phyloP scores from a whole-genome alignment of 2,329 filamentous ascomycete species.

The Botrytis aclada region DNA sequence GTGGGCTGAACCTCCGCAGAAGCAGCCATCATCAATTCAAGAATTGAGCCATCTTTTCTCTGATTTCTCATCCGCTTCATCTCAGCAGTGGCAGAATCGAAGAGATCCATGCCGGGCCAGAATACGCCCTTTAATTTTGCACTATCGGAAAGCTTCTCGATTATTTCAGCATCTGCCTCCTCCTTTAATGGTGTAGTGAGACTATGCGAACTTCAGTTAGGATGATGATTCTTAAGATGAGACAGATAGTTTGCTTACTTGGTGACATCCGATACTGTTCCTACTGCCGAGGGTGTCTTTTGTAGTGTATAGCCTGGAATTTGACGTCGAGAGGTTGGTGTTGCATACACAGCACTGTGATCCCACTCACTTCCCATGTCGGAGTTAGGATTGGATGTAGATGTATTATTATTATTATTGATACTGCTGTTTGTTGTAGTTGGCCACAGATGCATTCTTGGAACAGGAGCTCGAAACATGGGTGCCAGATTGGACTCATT shows the following conservation, averaged over 20 bases:
- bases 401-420: background rate
- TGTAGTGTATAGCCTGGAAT: slow-evolving; percentile 30
- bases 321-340: slow-evolving; percentile 32
- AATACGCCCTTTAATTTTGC: slow-evolving; percentile 63
- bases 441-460: slow-evolving; percentile 37
- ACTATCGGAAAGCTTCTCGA: slow-evolving; percentile 32
- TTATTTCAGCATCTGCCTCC: slow-evolving; percentile 23
- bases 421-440: slow-evolving; percentile 18
- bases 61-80: slow-evolving; percentile 75
- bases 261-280: slow-evolving; percentile 24
- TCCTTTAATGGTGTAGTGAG: slow-evolving; percentile 31
- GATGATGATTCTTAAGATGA: background rate
- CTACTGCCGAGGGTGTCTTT: slow-evolving; percentile 14
- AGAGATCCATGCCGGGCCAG: slow-evolving; percentile 77
- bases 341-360: slow-evolving; percentile 28
- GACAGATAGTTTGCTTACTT: slow-evolving; percentile 23
- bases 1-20: slow-evolving; percentile 62
- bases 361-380: slow-evolving; percentile 27
- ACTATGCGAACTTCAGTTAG: slow-evolving; percentile 18
- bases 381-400: slow-evolving; percentile 15
- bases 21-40: slow-evolving; percentile 61
- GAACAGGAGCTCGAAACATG: slow-evolving; percentile 34
- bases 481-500: slow-evolving; percentile 23
- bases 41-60: slow-evolving; percentile 70
- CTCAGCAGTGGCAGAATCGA: slow-evolving; percentile 72